Conservation (phyloP, 2,329 filamentous ascomycete species). For the Colletotrichum sp. region DNA sequence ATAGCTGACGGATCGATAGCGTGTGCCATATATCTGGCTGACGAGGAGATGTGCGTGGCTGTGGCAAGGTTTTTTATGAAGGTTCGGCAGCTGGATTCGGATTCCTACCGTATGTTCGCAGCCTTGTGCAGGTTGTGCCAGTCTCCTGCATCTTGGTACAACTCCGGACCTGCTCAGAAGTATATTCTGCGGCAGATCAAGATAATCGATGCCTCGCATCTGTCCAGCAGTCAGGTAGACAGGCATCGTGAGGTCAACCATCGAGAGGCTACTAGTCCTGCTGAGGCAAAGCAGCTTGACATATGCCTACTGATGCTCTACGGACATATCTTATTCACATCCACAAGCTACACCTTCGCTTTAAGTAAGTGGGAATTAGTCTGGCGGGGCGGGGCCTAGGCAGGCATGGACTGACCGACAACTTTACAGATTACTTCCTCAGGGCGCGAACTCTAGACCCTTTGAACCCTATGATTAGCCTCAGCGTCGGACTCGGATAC, state of each 20-base stretch:
- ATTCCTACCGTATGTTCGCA: conserved; percentile 84
- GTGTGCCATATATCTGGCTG: conserved; percentile 81
- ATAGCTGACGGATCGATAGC: conserved; percentile 48
- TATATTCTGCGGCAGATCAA: conserved; percentile 92
- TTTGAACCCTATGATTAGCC: conserved; percentile 76
- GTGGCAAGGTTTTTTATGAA: conserved; percentile 85
- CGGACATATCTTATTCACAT: conserved; percentile 85
- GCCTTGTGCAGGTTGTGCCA: conserved; percentile 79
- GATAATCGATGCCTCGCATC: conserved; percentile 73
- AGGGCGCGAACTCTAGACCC: conserved; percentile 77
- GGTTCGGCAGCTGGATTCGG: conserved; percentile 78
- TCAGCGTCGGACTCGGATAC: conserved; percentile 84
- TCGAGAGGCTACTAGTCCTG: conserved; percentile 29
- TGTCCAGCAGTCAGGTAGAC: conserved; percentile 4
- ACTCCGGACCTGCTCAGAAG: conserved; percentile 83
- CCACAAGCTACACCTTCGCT: conserved; percentile 82
- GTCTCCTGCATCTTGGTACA: conserved; percentile 76
- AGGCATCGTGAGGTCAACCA: conserved; percentile 35
- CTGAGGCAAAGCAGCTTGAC: conserved; percentile 60
- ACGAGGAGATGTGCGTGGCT: conserved; percentile 76
- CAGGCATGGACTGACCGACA: neutral
- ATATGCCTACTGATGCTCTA: conserved; percentile 86
- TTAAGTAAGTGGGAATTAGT: conserved; percentile 61
- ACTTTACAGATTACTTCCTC: conserved; percentile 74
- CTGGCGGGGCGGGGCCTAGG: neutral